Base-by-base conservation (phyloP, 2,329 filamentous ascomycete genomes). In the Thyridium curvatum region DNA sequence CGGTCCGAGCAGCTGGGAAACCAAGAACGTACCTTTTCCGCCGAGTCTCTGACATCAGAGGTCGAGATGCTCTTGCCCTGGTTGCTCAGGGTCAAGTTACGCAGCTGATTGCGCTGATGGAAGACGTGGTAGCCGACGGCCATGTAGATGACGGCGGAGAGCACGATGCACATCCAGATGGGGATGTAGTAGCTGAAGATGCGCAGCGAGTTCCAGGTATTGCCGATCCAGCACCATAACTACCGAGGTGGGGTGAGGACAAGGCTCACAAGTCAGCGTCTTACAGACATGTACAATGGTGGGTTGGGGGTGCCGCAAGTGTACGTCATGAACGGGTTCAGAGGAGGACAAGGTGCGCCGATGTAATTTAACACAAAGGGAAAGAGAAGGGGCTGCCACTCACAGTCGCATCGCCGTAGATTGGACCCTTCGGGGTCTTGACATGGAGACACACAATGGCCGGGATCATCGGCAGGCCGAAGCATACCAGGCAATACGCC, bases 401-500 rank as follows among this genome's bases (percentile, higher is more conserved):
- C 51, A 78, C 75, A 18, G 74, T 77, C 16, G 75, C 74, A 54
- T 78, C 63, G 12, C 75, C 76, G 43, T 78, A 79, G 2, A 76
- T 59, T 3, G 57, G 55, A 0, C 64, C 62, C 12, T 59, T 55
- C 12, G 56, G 46, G 30, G 52, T 55, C 18, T 59, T 60, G 38
- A 84, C 61, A 34, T 85, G 70, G 18, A 89, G 68, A 44, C 84
- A 79, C 15, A 74, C 62, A 18, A 90, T 53, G 0, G 84, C 76
- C 8, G 85, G 82, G 28, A 84, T 55, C 21, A 83, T 77, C 0
- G 86, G 84, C 1, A 84, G 51, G 0, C 85, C 84, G 41, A 89
- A 93, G 56, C 84, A 87, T 34, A 80, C 62, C 2, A 80, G 37
- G 30, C 81, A 71, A 55, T 91, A 91, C 35, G 79, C 69, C 72